Base-by-base conservation (phyloP, 2,329 filamentous ascomycete species). In the Colletotrichum gloeosporioides region DNA sequence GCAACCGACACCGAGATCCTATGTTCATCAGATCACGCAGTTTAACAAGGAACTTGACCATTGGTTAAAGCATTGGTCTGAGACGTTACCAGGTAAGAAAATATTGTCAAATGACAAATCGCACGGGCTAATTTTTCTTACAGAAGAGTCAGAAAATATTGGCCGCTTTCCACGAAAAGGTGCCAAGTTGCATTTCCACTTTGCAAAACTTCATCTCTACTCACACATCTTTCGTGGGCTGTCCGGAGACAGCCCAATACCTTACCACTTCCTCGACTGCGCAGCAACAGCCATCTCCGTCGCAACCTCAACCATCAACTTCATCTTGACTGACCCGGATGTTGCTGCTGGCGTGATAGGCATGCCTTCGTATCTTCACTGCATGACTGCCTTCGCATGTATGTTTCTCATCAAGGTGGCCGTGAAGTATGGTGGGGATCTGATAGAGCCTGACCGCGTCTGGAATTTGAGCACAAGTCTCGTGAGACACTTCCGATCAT, bases 341-440 rank as follows among this genome's bases (percentile, higher is more conserved):
- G 83, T 89, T 6, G 83, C 85, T 4, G 82, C 83, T 12, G 84
- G 84, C 0, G 83, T 85, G 9, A 79, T 78, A 77, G 87, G 88
- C 2, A 88, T 90, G 80, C 88, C 89, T 3, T 87, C 87, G 5
- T 90, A 89, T 66, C 84, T 89, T 59, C 87, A 89, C 73, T 88
- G 87, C 61, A 90, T 90, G 89, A 89, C 88, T 0, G 88, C 87
- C 0, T 90, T 90, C 73, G 88, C 89, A 2, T 89, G 87, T 78
- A 87, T 89, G 78, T 90, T 90, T 75, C 83, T 90, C 2, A 84
- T 89, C 44, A 89, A 89, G 76, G 82, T 89, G 1, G 84, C 87
- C 2, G 83, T 85, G 29, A 88, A 87, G 32, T 85, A 87, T 77
- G 79, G 82, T 0, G 83, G 83, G 8, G 82, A 83, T 5, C 82